Evolutionary conservation across 345 rosid species (phyloP).

Genomic region (Geranium rotundifolium): DNA sequence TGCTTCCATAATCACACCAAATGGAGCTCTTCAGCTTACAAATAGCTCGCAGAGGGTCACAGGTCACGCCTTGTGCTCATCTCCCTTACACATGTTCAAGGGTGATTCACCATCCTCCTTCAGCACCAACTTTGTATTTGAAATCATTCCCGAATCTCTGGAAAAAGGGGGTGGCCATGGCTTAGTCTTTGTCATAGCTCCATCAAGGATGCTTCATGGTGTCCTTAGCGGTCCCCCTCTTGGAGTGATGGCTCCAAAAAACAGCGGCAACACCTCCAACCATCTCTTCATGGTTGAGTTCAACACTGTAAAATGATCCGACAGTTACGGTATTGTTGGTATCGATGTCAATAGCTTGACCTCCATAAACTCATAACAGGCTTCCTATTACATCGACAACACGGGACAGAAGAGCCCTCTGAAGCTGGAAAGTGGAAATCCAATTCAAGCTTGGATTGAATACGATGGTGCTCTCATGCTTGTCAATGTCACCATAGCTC

Average conservation of each 20-base stretch:
- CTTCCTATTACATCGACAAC: constrained; percentile 27
- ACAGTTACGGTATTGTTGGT: constrained; percentile 24
- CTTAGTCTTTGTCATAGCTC: not conserved
- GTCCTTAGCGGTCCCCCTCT: not conserved
- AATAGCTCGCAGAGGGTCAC: not conserved
- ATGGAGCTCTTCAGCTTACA: not conserved
- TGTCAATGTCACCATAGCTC: constrained; percentile 40
- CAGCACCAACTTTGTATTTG: not conserved
- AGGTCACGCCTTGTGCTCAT: not conserved
- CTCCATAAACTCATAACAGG: constrained; percentile 20
- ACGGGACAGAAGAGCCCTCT: constrained; percentile 7
- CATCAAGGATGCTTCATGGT: not conserved
- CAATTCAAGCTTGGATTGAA: constrained; percentile 47
- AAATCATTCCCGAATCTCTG: not conserved
- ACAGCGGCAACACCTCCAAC: constrained; percentile 3
- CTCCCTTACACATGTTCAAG: not conserved
- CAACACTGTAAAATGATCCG: constrained; percentile 22
- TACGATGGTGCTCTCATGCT: constrained; percentile 22
- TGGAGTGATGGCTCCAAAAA: not conserved
- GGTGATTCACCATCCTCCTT: not conserved
- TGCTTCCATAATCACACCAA: not conserved
- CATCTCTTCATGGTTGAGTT: constrained; percentile 53
- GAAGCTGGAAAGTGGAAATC: constrained; percentile 16
- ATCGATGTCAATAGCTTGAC: constrained; percentile 33
- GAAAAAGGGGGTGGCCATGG: constrained; percentile 2